These are phyloP conservation scores for Anthracocystis setariae DNA, from an alignment of 1,284 basidiomycete genomes.

Conservation along the genomic window DNA sequence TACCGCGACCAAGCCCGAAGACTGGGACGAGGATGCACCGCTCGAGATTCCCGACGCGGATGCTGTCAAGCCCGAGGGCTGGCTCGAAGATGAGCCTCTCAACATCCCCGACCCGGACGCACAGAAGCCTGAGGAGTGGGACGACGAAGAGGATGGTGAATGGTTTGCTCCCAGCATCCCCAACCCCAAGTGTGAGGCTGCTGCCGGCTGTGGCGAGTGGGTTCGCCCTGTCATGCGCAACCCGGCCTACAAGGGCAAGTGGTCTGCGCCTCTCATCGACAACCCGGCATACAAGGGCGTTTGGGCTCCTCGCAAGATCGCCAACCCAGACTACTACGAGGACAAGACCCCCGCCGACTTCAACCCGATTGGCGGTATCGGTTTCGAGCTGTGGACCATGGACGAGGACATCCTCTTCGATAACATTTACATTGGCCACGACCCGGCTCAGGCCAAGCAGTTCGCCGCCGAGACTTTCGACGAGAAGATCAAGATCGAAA, in stretches of 20 bases:
- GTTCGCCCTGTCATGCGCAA: constrained; percentile 89
- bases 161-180: constrained; percentile 89
- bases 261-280: constrained; percentile 88
- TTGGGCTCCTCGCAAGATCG: constrained; percentile 62
- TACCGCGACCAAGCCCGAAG: constrained; percentile 74
- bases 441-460: constrained; percentile 55
- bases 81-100: constrained; percentile 89
- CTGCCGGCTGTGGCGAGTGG: constrained; percentile 95
- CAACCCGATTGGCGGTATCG: constrained; percentile 62
- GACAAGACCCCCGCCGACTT: constrained; percentile 87
- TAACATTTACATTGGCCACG: constrained; percentile 67
- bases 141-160: constrained; percentile 98
- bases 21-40: constrained; percentile 67
- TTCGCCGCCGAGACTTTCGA: constrained; percentile 62
- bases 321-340: constrained; percentile 90
- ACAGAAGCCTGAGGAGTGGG: constrained; percentile 99
- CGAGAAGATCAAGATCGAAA: constrained; percentile 62
- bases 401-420: constrained; percentile 66
- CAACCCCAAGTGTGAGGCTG: constrained; percentile 81
- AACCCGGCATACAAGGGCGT: constrained; percentile 66
- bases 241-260: constrained; percentile 95
- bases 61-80: constrained; percentile 90
- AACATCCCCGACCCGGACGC: constrained; percentile 90
- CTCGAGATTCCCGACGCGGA: constrained; percentile 79
- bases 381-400: constrained; percentile 68